Evolutionary conservation across 1,284 basidiomycete genomes (phyloP), one percentile per base, ranked within the genome.

Genomic region (Sphaerobolus stellatus): DNA sequence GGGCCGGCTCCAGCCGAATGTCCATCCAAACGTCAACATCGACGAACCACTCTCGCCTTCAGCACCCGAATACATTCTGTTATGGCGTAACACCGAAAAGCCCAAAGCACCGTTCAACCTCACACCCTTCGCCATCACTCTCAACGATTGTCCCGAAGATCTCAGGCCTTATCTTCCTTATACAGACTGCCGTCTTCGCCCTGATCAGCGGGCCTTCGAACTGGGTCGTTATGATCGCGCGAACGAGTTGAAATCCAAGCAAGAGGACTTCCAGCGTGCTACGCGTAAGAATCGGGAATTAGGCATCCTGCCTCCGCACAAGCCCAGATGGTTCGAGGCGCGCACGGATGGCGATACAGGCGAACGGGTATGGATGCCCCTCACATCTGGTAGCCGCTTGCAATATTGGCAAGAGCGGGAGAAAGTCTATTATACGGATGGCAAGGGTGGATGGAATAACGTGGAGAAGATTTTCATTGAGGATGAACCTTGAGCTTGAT

Each of bases 161-260:
- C 75, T 98, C 11, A 77, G 78, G 57, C 82, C 83, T 2, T 94
- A 83, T 70, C 64, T 98, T 4, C 88, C 88, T 30, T 92, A 93
- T 1, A 98, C 96, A 1, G 96, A 99, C 72, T 98, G 95, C 67
- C 84, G 96, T 1, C 71, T 98, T 44, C 83, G 96, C 1, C 95
- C 94, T 0, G 96, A 99, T 68, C 92, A 98, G 69, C 80, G 92
- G 27, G 94, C 94, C n/a, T 97, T 97, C 64, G 94, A 98, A 77
- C 72, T 84, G 61, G 94, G 94, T n/a, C 78, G 83, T 66, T 98
- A 94, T 65, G 94, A 98, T 62, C 76, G 82, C 31, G 96, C 96
- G 45, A 97, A 98, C 68, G 82, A 80, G 52, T 76, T 98, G 61
- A 98, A 99, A 76, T 77, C 80, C 25, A 76, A 76, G 57, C 92